These are phyloP conservation scores for Mycena latifolia DNA, from an alignment of 768 basidiomycete genomes.

Conservation along the genomic window DNA sequence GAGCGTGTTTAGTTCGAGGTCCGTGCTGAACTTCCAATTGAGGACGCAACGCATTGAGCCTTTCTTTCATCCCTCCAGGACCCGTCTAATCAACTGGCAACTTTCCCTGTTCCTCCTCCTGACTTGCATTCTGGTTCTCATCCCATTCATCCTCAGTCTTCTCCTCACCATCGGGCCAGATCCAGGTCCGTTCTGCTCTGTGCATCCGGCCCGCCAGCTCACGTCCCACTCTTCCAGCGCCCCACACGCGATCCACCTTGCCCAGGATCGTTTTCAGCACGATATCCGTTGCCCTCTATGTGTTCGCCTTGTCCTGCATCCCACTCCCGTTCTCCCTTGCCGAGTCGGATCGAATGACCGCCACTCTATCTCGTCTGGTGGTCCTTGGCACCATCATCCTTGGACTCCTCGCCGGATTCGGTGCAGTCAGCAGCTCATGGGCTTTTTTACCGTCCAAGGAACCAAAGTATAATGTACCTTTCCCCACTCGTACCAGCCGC, in stretches of 20 bases:
- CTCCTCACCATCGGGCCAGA: conserved; percentile 61
- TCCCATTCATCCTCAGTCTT: conserved; percentile 74
- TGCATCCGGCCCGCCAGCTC: background rate
- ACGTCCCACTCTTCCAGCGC: conserved; percentile 28
- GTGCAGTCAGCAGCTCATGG: conserved; percentile 79
- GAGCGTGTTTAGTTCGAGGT: conserved; percentile 67
- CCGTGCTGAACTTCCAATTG: conserved; percentile 40
- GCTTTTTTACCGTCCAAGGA: conserved; percentile 59
- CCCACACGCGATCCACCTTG: conserved; percentile 37
- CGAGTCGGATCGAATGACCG: conserved; percentile 55
- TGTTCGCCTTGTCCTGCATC: conserved; percentile 73
- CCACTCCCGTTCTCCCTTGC: conserved; percentile 70
- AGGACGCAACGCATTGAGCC: background rate
- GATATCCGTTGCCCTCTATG: conserved; percentile 65
- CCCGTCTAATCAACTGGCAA: conserved; percentile 76
- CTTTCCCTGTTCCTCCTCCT: conserved; percentile 75
- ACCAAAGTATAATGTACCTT: conserved; percentile 36
- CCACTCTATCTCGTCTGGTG: conserved; percentile 72
- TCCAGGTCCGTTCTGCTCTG: conserved; percentile 38
- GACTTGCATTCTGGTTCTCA: conserved; percentile 69
- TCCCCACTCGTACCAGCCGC: background rate
- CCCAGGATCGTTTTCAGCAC: conserved; percentile 57
- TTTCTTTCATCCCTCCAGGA: conserved; percentile 52
- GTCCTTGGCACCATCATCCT: conserved; percentile 84
- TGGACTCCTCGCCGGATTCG: conserved; percentile 85